Evolutionary conservation across 441 rosid species (phyloP).

Genomic region (Metrosideros polymorpha): DNA sequence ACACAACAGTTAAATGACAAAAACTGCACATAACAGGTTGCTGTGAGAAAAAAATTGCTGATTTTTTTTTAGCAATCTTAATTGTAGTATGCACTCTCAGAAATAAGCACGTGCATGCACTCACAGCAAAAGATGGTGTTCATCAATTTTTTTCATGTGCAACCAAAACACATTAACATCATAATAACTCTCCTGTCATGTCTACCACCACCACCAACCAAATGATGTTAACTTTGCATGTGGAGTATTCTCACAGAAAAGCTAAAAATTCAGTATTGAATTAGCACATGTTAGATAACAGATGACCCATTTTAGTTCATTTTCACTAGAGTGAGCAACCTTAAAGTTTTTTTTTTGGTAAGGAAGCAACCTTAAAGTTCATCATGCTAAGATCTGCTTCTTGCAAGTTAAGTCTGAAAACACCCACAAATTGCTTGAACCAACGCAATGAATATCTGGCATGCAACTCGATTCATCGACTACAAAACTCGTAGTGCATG

Average conservation of each 20-base stretch:
- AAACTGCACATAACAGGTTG: not conserved
- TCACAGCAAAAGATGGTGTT: not conserved
- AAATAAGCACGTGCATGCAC: not conserved
- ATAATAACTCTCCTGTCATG: not conserved
- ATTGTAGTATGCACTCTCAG: not conserved
- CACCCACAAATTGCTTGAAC: not conserved
- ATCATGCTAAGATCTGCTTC: not conserved
- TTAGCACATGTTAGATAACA: not conserved
- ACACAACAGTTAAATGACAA: not conserved
- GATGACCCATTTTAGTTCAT: not conserved
- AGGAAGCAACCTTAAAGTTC: not conserved
- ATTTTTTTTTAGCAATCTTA: not conserved
- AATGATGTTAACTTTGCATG: not conserved
- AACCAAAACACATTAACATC: not conserved
- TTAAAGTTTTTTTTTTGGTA: too few species aligned
- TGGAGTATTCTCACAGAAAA: not conserved
- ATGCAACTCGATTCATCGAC: not conserved
- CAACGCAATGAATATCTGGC: not conserved
- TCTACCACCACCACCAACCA: not conserved
- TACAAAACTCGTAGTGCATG: not conserved
- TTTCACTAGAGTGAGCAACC: not conserved
- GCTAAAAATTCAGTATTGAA: not conserved
- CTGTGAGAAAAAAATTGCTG: not conserved
- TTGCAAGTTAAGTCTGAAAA: not conserved
- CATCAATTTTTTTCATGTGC: not conserved